phyloP scores from a whole-genome alignment of 192 early-diverging fungal species.

The Backusella australiensis region DNA sequence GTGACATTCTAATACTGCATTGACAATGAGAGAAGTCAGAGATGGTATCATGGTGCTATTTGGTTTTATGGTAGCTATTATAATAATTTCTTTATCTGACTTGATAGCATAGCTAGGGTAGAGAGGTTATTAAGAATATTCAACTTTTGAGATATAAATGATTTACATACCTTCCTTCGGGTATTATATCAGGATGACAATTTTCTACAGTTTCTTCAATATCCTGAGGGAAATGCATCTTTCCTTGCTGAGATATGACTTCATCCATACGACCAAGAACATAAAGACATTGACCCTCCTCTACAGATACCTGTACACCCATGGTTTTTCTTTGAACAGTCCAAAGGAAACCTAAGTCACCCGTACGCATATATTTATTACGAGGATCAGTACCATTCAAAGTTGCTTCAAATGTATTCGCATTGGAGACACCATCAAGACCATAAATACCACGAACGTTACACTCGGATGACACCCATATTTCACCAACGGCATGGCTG shows the following conservation, averaged over 20 bases:
- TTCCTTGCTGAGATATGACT: constrained; percentile 65
- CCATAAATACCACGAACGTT: constrained; percentile 46
- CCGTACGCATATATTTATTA: constrained; percentile 71
- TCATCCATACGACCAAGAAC: constrained; percentile 71
- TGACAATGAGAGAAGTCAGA: constrained; percentile 7
- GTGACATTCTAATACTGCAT: constrained; percentile 6
- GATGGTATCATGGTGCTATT: neutral
- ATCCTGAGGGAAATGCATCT: constrained; percentile 72
- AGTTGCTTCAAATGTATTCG: constrained; percentile 39
- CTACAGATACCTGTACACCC: constrained; percentile 37
- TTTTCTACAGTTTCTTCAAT: constrained; percentile 73
- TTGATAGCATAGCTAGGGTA: constrained; percentile 12
- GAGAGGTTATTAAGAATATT: neutral
- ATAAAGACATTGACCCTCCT: constrained; percentile 70
- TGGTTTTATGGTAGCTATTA: constrained; percentile 7
- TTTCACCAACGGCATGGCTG: constrained; percentile 76
- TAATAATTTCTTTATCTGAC: constrained; percentile 5
- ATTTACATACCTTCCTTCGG: constrained; percentile 44
- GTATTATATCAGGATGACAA: constrained; percentile 49
- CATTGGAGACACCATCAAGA: constrained; percentile 31
- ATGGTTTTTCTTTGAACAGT: constrained; percentile 45
- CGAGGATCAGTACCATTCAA: constrained; percentile 60
- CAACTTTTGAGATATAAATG: neutral
- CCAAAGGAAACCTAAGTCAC: constrained; percentile 81
- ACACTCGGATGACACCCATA: constrained; percentile 73